Base-by-base conservation (phyloP, 2,329 filamentous ascomycete genomes). In the Aspergillus persii region DNA sequence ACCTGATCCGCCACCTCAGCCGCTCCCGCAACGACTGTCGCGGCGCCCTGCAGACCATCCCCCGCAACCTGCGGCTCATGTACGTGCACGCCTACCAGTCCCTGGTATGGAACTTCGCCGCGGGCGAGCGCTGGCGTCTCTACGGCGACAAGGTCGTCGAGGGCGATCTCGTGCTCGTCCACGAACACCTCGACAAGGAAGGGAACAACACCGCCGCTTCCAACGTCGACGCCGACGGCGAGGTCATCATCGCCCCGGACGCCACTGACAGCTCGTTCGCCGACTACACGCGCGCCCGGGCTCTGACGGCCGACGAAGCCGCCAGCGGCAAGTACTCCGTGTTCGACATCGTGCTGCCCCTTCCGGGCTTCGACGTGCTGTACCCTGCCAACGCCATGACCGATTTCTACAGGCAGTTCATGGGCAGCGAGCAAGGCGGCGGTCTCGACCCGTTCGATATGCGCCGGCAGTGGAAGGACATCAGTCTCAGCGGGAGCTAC, bases 61-160 rank as follows among this genome's bases (percentile, higher is more conserved):
- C 89, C 27, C 85, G 93, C 18, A 91, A 90, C 52, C 81, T 98
- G 68, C 86, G 92, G 48, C 85, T 92, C 59, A 97, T 99, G 90
- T 99, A 98, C 72, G 88, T 96, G 15, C 95, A 99, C 74, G 94
- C 95, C 4, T 98, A 97, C 76, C 95, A 99, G 75, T 96, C 91
- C 5, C 85, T 92, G 41, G 88, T 99, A 8, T 99, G 94, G 94
- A 99, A 99, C 77, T 85, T 87, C 65, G 90, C 87, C 11, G 91
- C 87, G 1, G 92, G 90, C 64, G 86, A 89, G 67, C 89, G 95
- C 50, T 96, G 92, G 89, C 84, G 87, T 47, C 79, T 85, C 2
- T 89, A 89, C 71, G 92, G 93, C 53, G 76, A 82, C 60, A 83
- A 82, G 56, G 91, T 97, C 15, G 83, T 96, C 12, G 85, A 89